Conservation (phyloP, 257 asterid genomes). For the Solanum arcanum region DNA sequence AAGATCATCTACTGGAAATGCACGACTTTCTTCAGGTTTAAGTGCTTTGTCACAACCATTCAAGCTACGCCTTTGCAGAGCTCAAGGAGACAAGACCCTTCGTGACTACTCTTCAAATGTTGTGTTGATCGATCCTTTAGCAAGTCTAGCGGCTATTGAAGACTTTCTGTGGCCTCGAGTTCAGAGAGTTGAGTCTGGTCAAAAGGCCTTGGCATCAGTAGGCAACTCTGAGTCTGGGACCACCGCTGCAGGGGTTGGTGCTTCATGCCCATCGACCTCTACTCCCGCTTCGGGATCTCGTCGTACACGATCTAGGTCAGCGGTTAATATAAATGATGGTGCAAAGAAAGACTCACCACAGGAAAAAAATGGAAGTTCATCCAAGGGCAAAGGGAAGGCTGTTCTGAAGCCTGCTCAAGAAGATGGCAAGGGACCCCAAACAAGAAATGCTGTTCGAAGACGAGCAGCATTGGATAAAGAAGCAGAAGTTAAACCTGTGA, state of each 20-base stretch:
- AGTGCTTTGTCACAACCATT: constrained; percentile 85
- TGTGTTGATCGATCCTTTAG: constrained; percentile 87
- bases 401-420: constrained; percentile 65
- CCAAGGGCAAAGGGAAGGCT: constrained; percentile 89
- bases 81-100: constrained; percentile 86
- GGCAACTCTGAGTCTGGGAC: constrained; percentile 57
- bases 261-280: constrained; percentile 45
- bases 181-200: constrained; percentile 67
- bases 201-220: constrained; percentile 46
- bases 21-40: constrained; percentile 91
- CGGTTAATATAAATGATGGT: constrained; percentile 46
- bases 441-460: constrained; percentile 77
- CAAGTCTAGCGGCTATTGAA: constrained; percentile 91
- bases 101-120: constrained; percentile 96
- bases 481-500: constrained; percentile 55
- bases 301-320: constrained; percentile 65
- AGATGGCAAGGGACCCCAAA: constrained; percentile 80
- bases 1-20: constrained; percentile 60
- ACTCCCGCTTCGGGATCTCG: constrained; percentile 58
- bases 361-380: constrained; percentile 48
- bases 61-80: constrained; percentile 95
- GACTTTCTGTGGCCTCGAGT: constrained; percentile 93
- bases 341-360: constrained; percentile 45
- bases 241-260: constrained; percentile 36
- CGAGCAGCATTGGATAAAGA: constrained; percentile 81